A percentile compares a stretch with the other conserved stretches of the same genome.
Conservation (phyloP, 306 rosid genomes). For the Cucurbita moschata region DNA sequence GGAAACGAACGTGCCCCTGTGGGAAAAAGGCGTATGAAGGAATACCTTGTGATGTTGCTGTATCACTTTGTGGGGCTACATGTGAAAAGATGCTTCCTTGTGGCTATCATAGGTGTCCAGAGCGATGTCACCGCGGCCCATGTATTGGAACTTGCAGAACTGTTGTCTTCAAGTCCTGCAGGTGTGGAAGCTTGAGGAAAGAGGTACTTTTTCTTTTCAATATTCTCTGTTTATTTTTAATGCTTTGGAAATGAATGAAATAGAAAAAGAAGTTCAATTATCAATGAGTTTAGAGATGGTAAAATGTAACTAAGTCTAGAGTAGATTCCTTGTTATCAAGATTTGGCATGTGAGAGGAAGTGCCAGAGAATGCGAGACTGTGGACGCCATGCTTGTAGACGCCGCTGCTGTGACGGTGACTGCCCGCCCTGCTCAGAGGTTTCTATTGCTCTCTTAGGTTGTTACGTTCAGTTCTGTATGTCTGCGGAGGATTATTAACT, state of each 20-base stretch:
- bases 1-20: conserved; percentile 84
- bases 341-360: conserved; percentile 81
- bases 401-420: conserved; percentile 90
- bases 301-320: conserved; percentile 33
- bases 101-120: conserved; percentile 69
- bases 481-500: conserved; percentile 11
- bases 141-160: conserved; percentile 63
- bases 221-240: not conserved
- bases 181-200: conserved; percentile 84
- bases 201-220: conserved; percentile 31
- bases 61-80: conserved; percentile 69
- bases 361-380: conserved; percentile 74
- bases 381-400: conserved; percentile 78
- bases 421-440: conserved; percentile 95
- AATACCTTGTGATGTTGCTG: conserved; percentile 56
- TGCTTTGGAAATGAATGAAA: not conserved
- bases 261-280: not conserved
- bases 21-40: conserved; percentile 65
- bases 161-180: conserved; percentile 63
- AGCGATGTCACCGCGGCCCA: conserved; percentile 78
- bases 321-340: conserved; percentile 97
- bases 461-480: conserved; percentile 9
- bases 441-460: conserved; percentile 7
- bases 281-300: conserved; percentile 11
- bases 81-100: conserved; percentile 63